Evolutionary conservation across 495 filamentous ascomycete genomes (phyloP), one percentile per base, ranked within the genome.

Genomic region (Oleoguttula mirabilis): DNA sequence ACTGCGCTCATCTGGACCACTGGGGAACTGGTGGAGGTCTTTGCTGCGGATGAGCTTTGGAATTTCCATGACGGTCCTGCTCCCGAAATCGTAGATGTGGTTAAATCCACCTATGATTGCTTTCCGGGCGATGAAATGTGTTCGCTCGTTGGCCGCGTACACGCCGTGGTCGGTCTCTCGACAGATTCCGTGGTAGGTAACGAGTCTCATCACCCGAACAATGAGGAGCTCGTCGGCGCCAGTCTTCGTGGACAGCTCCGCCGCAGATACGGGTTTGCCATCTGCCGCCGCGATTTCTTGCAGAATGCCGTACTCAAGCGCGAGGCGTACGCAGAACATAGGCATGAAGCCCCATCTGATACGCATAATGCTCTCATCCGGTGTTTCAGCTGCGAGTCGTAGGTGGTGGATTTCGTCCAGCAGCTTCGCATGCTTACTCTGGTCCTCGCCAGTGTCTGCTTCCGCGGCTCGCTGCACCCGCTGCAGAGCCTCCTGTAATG

Each of bases 251-350:
- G 40, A 31, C 16, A 43, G 43, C 47, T 44, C 40, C 0, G 45
- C 25, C 25, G 36, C 15, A 4, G 40, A 12, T 31, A 43, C 32
- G 10, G 21, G 14, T 21, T 31, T 17, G 27, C 25, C 30, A 24
- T 35, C 25, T 23, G 19, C 12, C 17, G 15, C 22, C 14, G 21
- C 32, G 20, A 49, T 21, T 16, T 14, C 31, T 15, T 27, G 17
- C 15, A 43, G 39, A 14, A 42, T 20, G 8, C 39, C 45, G 15
- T 15, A 40, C 30, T 48, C 45, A 8, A 48, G 24, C 30, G 38
- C 45, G 19, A 48, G 8, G 21, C 21, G 43, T 12, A 24, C 21
- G 43, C 12, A 21, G 14, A 47, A 12, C 22, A 19, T 41, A 7
- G n/a, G 19, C 42, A 45, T 27, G 21, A 45, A 20, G 36, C 40